Base-by-base conservation (phyloP, 2,329 filamentous ascomycete genomes). In the Sporothrix euskadiensis region DNA sequence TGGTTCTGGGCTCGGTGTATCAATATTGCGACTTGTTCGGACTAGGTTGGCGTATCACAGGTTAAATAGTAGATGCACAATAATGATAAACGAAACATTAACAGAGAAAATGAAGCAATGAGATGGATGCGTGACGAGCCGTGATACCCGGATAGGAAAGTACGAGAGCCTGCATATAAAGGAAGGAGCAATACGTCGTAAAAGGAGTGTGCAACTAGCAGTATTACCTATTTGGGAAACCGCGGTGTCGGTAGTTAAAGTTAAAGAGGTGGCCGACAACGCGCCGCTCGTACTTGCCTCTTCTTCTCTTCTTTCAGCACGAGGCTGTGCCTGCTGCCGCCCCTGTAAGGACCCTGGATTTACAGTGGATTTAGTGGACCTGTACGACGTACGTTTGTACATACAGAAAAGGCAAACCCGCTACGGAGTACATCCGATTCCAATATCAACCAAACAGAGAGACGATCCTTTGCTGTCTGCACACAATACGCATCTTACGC, bases 171-270 rank as follows among this genome's bases (percentile, higher is more conserved):
- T 35, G 8, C 35, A 65, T 3, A 41, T 47, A 35, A 65, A 30
- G 61, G 61, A 66, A 47, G 22, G 22, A 30, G 22, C 26, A 26
- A 26, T 41, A 2, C 4, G 12, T 49, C 14, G 3, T 12, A 44
- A 14, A 49, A 49, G 44, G 44, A 49, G 14, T 16, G 61, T 66
- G 39, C 39, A 66, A 66, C 61, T 66, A 30, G 30, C 61, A 22
- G 39, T n/a, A 30, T 66, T 66, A n/a, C 61, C 61, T 66, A 66
- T 47, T 66, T 30, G 61, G 61, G 61, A 66, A 47, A 66, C 22
- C 39, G 22, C 61, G 44, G 44, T 49, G 44, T 49, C 14, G 39
- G 39, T 39, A 66, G 22, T 47, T n/a, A 47, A 1, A 66, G 22
- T 47, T n/a, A 47, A 1, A n/a, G 39, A 22, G 39, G 22, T 22